Base-by-base conservation (phyloP, 2,329 filamentous ascomycete species). In the Aphanocladium album region DNA sequence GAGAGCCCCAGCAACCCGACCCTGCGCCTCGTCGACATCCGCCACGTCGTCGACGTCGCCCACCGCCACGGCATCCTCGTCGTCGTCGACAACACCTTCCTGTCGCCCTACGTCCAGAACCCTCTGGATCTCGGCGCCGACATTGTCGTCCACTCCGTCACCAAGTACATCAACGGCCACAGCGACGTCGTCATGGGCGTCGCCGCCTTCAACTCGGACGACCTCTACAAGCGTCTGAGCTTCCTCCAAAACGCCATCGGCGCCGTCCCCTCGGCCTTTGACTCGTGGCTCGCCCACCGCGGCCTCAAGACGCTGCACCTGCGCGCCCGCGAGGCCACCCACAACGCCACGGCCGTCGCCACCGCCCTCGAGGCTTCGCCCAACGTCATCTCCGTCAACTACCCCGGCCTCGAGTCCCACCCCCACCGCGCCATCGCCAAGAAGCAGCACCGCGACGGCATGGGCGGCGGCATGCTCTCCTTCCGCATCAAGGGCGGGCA, bases 81-180 rank as follows among this genome's bases (percentile, higher is more conserved):
- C 47, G 95, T 99, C n/a, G 95, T 99, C 46, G 95, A 99, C 80
- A 99, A 99, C 80, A 99, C 95, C 21, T 99, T 99, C 81, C 82
- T 98, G 72, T 93, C 89, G 63, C 95, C 95, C 35, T 99, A 98
- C 74, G 84, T 99, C 52, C 95, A 99, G 79, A 98, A 96, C 77
- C 95, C 95, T 3, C 86, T 99, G 60, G 89, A 96, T 72, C 91
- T 93, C 73, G 95, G 95, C 68, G 95, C 95, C 67, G 95, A 99
- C 75, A 93, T 98, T 65, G 93, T 98, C 67, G 89, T 98, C 47
- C 93, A 98, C 82, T 93, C 88, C 60, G 95, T 99, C 60, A 99
- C 95, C 49, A 99, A 99, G 79, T 99, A 98, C 79, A 98, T 99
- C 80, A 98, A 98, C 75, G 95, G 95, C 55, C 95, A 99, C 80